Evolutionary conservation across 495 filamentous ascomycete species (phyloP).

Genomic region (Aspergillus cristatus): DNA sequence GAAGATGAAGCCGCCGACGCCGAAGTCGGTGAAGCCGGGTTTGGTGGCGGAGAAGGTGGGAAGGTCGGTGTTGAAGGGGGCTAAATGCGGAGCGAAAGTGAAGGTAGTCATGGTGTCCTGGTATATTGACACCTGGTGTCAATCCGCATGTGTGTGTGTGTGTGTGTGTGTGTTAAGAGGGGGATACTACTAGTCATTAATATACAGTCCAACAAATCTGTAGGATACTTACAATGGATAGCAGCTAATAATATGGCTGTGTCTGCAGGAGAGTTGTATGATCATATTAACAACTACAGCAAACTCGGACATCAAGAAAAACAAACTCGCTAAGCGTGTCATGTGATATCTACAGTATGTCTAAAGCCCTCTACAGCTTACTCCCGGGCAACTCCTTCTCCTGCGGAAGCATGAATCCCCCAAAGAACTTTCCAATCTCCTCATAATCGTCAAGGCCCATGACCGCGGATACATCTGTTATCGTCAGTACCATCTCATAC

Average conservation of each 20-base stretch:
- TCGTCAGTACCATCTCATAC: conserved; percentile 1
- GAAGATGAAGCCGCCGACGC: conserved; percentile 37
- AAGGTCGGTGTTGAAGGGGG: conserved; percentile 26
- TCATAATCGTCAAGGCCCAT: conserved; percentile 23
- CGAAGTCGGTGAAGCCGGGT: conserved; percentile 27
- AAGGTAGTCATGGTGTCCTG: conserved; percentile 17
- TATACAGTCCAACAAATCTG: too few relatives aligned
- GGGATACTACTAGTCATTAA: too few relatives aligned
- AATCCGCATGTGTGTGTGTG: too few relatives aligned
- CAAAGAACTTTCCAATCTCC: conserved; percentile 33
- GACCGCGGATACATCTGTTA: conserved; percentile 29
- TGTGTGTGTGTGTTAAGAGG: too few relatives aligned
- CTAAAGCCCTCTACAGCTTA: too few relatives aligned
- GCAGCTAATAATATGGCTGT: too few relatives aligned
- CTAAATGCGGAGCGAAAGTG: conserved; percentile 29
- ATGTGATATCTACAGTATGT: too few relatives aligned
- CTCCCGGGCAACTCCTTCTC: conserved; percentile 2
- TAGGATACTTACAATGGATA: too few relatives aligned
- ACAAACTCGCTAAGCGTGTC: too few relatives aligned
- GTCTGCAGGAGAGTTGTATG: too few relatives aligned
- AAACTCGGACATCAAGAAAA: too few relatives aligned
- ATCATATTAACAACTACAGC: too few relatives aligned
- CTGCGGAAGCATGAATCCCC: conserved; percentile 23
- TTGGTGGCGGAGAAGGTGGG: conserved; percentile 20
- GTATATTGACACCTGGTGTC: not conserved